These are phyloP conservation scores for Phaeosphaeriaceae sp. DNA, from an alignment of 2,329 filamentous ascomycete genomes.

Conservation along the genomic window DNA sequence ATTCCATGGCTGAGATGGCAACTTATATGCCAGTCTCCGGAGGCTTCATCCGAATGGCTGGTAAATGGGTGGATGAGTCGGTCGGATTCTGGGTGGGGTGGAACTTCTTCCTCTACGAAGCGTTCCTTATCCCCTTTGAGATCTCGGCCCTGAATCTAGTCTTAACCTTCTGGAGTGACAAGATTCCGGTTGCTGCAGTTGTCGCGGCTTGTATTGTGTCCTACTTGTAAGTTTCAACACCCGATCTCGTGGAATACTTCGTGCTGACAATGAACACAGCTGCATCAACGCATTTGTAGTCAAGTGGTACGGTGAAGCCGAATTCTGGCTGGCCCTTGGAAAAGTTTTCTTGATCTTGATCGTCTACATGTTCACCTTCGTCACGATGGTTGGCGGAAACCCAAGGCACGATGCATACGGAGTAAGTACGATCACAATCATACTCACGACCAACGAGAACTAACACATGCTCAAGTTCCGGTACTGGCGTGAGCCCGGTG, in stretches of 20 bases:
- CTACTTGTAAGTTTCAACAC: constrained; percentile 41
- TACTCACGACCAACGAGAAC: neutral
- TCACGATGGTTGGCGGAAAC: constrained; percentile 53
- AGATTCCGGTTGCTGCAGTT: constrained; percentile 49
- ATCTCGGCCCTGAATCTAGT: constrained; percentile 47
- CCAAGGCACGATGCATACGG: constrained; percentile 47
- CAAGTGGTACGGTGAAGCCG: constrained; percentile 48
- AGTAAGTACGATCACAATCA: neutral
- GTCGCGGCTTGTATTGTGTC: constrained; percentile 45
- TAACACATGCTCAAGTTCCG: constrained; percentile 34
- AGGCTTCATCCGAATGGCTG: constrained; percentile 67
- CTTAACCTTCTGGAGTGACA: constrained; percentile 46
- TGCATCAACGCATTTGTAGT: constrained; percentile 50
- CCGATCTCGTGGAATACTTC: neutral
- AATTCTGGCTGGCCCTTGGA: constrained; percentile 49
- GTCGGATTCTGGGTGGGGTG: constrained; percentile 63
- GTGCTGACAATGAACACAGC: constrained; percentile 1
- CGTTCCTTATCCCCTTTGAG: constrained; percentile 57
- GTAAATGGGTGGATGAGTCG: constrained; percentile 68
- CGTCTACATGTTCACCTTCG: constrained; percentile 51
- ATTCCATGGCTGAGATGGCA: constrained; percentile 68
- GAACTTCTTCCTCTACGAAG: constrained; percentile 58
- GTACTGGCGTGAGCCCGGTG: constrained; percentile 47
- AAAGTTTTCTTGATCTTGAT: constrained; percentile 53
- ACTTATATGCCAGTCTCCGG: constrained; percentile 67